Evolutionary conservation across 2,329 filamentous ascomycete genomes (phyloP).

Genomic region (Arthrocladium fulminans): DNA sequence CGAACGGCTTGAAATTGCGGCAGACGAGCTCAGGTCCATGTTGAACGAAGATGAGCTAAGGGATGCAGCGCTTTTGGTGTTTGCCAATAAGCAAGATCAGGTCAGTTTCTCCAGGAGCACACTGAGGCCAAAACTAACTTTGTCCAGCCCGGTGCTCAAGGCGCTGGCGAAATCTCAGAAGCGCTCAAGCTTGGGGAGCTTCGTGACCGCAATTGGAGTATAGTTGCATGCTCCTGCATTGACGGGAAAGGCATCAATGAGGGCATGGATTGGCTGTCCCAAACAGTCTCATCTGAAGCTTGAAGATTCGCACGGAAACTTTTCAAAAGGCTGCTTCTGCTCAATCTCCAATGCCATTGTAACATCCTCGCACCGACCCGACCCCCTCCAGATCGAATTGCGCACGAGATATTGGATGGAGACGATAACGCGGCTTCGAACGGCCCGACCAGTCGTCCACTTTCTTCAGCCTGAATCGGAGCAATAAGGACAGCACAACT

Average conservation of each 20-base stretch:
- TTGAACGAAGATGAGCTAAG: slow-evolving; percentile 93
- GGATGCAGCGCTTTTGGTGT: slow-evolving; percentile 85
- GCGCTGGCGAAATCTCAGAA: slow-evolving; percentile 92
- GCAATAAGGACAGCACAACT: too few species aligned
- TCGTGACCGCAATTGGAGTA: slow-evolving; percentile 97
- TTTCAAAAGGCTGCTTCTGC: neutral
- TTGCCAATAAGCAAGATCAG: slow-evolving; percentile 93
- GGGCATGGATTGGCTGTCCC: slow-evolving; percentile 88
- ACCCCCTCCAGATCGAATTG: too few species aligned
- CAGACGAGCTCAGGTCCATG: slow-evolving; percentile 90
- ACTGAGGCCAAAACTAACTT: slow-evolving; percentile 6
- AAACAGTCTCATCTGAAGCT: slow-evolving; percentile 9
- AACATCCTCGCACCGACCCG: slow-evolving; percentile 26
- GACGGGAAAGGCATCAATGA: slow-evolving; percentile 91
- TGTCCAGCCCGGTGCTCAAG: slow-evolving; percentile 83
- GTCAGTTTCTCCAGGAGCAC: slow-evolving; percentile 9
- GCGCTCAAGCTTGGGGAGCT: slow-evolving; percentile 82
- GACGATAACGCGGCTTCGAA: too few species aligned
- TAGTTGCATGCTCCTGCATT: slow-evolving; percentile 93
- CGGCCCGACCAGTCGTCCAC: too few species aligned
- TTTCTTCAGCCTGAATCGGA: too few species aligned
- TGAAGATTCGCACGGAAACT: neutral
- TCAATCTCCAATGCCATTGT: neutral
- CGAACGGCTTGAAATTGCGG: slow-evolving; percentile 82
- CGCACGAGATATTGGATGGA: too few species aligned